These are phyloP conservation scores for Cocos nucifera DNA, from an alignment of 176 grass and related monocot genomes.

Conservation along the genomic window DNA sequence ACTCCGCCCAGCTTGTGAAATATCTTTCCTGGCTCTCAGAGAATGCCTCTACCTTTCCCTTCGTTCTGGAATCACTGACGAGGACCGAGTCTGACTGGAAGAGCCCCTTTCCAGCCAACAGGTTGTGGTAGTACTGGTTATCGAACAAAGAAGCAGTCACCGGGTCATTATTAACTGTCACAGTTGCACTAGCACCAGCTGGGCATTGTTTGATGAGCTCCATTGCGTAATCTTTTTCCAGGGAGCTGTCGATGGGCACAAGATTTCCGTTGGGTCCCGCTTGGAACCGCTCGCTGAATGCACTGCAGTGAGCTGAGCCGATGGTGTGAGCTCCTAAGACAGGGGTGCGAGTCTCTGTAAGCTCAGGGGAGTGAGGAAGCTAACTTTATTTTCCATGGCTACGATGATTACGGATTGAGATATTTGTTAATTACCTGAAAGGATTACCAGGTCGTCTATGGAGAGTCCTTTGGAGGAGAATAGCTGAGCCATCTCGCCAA, in stretches of 20 bases:
- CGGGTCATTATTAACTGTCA: slow-evolving; percentile 51
- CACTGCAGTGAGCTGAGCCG: slow-evolving; percentile 74
- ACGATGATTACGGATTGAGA: no score
- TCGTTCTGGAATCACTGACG: slow-evolving; percentile 45
- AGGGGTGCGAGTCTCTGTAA: no score
- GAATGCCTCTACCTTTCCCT: slow-evolving; percentile 40
- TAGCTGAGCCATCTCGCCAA: slow-evolving; percentile 55
- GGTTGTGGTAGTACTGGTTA: slow-evolving; percentile 77
- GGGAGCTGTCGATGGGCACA: slow-evolving; percentile 45
- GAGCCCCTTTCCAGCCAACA: slow-evolving; percentile 55
- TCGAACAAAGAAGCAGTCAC: slow-evolving; percentile 60
- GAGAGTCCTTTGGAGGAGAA: slow-evolving; percentile 74
- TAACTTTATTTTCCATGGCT: no score
- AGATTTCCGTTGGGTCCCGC: slow-evolving; percentile 55
- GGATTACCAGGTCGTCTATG: slow-evolving; percentile 63
- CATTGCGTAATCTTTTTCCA: slow-evolving; percentile 62
- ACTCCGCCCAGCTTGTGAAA: slow-evolving; percentile 63
- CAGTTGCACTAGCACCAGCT: slow-evolving; percentile 15
- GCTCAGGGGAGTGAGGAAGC: no score
- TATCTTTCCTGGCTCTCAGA: slow-evolving; percentile 59
- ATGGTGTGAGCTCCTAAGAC: slow-evolving; percentile 73
- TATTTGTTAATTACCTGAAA: slow-evolving; percentile 41
- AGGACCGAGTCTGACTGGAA: slow-evolving; percentile 75
- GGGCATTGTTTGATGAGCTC: slow-evolving; percentile 53
- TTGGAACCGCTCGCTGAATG: slow-evolving; percentile 77